Base-by-base conservation (phyloP, 306 rosid species). In the Clitoria ternatea region DNA sequence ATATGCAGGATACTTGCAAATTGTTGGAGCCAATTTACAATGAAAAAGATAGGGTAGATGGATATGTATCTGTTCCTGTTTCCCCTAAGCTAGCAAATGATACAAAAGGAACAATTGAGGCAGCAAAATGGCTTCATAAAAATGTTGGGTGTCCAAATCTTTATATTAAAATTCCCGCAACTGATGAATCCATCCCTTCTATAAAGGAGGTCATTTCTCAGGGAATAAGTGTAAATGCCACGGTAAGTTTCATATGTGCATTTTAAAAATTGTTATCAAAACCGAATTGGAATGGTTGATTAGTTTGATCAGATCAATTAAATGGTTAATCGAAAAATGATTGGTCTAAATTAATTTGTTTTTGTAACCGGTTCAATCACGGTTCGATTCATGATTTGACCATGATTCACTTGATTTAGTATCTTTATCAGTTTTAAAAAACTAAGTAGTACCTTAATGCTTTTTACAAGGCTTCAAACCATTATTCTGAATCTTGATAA, bases 91-190 rank as follows among this genome's bases (percentile, higher is more conserved):
- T 94, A 63, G 96, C 98, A 45, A 82, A 85, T 78, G 92, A 94
- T 67, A 85, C 98, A 17, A 32, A 72, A 47, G 89, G 89, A 22
- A 93, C 98, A n/a, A 80, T 73, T 27, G 88, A 87, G 69, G 89
- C 93, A 59, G 89, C 98, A 62, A 90, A 90, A 89, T 90, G 85
- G 90, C 88, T 94, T 45, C 88, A 90, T 39, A 87, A 84, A 75
- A 85, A 71, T 78, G 92, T 94, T 66, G 85, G 80, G 40, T 87
- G 83, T 42, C 88, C 88, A 62, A 87, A 85, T 75, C 95, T 84
- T 44, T 89, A 90, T 69, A 85, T 94, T 4, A 94, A 94, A 82
- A 89, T 90, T 78, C 98, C 97, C 45, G 98, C 97, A 39, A 88
- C 91, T 4, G 82, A 89, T 50, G 83, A 89, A 17, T 94, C 94